Percentiles rank a stretch among this genome's conserved stretches.
Evolutionary conservation across 208 protist species (phyloP).

Genomic region (Lotmaria passim): DNA sequence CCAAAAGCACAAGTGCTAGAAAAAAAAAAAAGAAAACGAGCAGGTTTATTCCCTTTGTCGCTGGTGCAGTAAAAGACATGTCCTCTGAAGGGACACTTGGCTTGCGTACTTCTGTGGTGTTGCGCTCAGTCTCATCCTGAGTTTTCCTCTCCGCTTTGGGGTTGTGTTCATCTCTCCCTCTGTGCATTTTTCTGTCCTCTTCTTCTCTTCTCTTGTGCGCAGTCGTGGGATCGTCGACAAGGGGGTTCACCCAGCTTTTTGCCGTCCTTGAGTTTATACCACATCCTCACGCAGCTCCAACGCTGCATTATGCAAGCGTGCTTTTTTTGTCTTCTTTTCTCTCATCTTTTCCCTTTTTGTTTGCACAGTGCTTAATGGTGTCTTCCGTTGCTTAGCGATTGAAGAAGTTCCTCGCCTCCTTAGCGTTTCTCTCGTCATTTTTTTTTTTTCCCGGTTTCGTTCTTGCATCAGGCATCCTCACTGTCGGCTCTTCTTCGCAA

Average conservation of each 20-base stretch:
- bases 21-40: background rate
- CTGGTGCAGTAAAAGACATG: too few species aligned
- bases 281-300: too few species aligned
- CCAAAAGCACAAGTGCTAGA: too few species aligned
- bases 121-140: background rate
- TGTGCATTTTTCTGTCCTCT: background rate
- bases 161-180: background rate
- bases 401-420: background rate
- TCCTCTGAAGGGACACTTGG: too few species aligned
- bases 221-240: conserved; percentile 3
- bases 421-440: background rate
- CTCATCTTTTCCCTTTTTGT: background rate
- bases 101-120: background rate
- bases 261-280: conserved; percentile 8
- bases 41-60: too few species aligned
- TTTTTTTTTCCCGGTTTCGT: background rate
- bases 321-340: background rate
- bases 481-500: too few species aligned
- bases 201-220: conserved; percentile 3
- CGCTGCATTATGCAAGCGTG: too few species aligned
- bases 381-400: conserved; percentile 5
- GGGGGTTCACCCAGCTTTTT: background rate
- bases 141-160: background rate
- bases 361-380: background rate
- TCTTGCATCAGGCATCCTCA: too few species aligned